Conservation (phyloP, 192 early-diverging fungal genomes). For the Dimargaris cristalligena region DNA sequence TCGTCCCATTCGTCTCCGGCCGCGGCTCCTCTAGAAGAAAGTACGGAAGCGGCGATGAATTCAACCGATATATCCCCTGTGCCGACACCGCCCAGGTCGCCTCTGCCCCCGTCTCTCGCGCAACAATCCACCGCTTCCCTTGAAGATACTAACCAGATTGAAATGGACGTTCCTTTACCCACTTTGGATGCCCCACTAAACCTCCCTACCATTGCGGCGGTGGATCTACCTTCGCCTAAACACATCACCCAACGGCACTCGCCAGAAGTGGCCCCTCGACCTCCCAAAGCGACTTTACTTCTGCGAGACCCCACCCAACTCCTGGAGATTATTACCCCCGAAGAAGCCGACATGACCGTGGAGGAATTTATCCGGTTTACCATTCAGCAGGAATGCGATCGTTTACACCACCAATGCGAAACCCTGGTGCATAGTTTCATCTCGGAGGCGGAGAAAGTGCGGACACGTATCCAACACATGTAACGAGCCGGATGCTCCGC, state of each 20-base stretch:
- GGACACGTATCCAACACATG: background rate
- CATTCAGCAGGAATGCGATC: constrained; percentile 10
- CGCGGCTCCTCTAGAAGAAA: no score
- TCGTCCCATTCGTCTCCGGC: no score
- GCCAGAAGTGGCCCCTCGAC: constrained; percentile 4
- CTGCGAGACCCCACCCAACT: background rate
- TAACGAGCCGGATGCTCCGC: no score
- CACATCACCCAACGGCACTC: background rate
- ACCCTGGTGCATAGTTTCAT: background rate
- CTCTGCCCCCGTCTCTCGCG: background rate
- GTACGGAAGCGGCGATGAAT: no score
- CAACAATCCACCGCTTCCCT: background rate
- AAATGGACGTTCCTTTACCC: background rate
- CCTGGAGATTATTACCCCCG: constrained; percentile 13
- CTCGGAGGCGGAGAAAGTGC: background rate
- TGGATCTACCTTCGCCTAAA: background rate
- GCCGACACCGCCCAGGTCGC: background rate
- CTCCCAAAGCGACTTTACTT: background rate
- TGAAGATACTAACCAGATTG: background rate
- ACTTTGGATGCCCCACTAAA: background rate
- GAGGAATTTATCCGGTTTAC: constrained; percentile 29
- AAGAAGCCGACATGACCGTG: constrained; percentile 26
- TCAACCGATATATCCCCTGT: no score
- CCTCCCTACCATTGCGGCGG: background rate
- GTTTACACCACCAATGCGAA: constrained; percentile 1